Evolutionary conservation across 176 grass and related monocot species (phyloP), one percentile per base, ranked within the genome.

Genomic region (Hordeum vulgare): DNA sequence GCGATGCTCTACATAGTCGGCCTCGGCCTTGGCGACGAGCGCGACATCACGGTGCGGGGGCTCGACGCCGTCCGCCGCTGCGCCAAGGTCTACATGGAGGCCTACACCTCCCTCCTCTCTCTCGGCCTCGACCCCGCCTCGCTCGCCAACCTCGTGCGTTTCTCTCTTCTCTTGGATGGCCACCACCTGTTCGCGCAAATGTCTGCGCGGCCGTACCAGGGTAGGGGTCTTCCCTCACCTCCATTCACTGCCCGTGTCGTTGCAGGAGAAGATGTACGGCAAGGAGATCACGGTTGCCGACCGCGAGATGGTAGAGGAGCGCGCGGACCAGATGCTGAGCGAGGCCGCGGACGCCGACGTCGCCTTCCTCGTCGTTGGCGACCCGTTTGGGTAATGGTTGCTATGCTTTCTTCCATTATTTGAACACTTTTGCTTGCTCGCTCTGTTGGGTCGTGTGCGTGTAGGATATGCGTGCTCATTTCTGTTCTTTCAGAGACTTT

Each of bases 1-100:
- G 49, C 62, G 63, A 98, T 98, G 96, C 62, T 98, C n/a, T 98
- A 94, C 79, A 90, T 98, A 51, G 89, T 98, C n/a, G 96, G 96
- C 8, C 81, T 98, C 42, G 93, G 96, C 21, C 71, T 98, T 37
- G 91, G 91, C 25, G 93, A 98, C 64, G 96, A 98, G 83, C 87
- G 90, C 61, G 96, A 93, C 85, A 95, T 98, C 89, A 95, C 89
- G 21, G 85, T 98, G 36, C 80, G 89, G 83, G 96, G 93, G 7
- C 96, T 98, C 41, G 93, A 98, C 35, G 91, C 87, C 56, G 85
- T 98, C 34, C 89, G 87, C 68, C 37, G 84, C 78, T 95, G 91
- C 80, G 57, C 72, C 80, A 98, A 86, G 85, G 74, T 98, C 31
- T 95, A 94, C 81, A 90, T 98, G 84, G 96, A 98, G 87, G 91